A percentile compares a stretch with the other conserved stretches of the same genome.
phyloP scores from a whole-genome alignment of 768 basidiomycete genomes.

The Kwoniella sp. region DNA sequence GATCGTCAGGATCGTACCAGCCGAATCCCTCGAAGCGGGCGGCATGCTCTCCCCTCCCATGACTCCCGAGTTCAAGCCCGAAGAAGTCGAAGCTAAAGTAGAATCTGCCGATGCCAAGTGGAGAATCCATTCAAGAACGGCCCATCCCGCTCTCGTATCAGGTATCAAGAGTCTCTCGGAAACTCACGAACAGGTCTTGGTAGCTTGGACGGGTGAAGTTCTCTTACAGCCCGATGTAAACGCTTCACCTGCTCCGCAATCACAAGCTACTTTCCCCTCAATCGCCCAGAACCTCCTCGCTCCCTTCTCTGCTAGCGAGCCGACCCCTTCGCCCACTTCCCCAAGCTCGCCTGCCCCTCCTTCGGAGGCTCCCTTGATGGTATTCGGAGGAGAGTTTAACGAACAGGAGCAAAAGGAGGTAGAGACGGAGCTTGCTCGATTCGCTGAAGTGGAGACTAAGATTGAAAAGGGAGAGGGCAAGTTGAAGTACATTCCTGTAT shows the following conservation, averaged over 20 bases:
- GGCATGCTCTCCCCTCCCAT: constrained; percentile 68
- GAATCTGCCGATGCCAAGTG: constrained; percentile 60
- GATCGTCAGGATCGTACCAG: constrained; percentile 60
- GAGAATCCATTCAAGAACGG: constrained; percentile 76
- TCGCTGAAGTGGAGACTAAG: constrained; percentile 61
- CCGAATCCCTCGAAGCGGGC: constrained; percentile 31
- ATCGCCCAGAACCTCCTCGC: constrained; percentile 23
- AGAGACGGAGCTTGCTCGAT: constrained; percentile 66
- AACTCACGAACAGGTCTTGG: constrained; percentile 84
- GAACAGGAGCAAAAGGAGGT: constrained; percentile 68
- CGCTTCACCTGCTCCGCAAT: constrained; percentile 55
- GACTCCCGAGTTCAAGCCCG: constrained; percentile 68
- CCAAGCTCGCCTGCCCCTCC: constrained; percentile 19
- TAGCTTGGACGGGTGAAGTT: constrained; percentile 94
- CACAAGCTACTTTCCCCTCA: constrained; percentile 26
- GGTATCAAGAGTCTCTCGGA: constrained; percentile 82
- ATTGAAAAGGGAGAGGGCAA: constrained; percentile 57
- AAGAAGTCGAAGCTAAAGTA: constrained; percentile 58
- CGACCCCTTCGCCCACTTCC: constrained; percentile 19
- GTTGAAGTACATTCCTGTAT: constrained; percentile 82
- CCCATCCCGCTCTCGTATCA: constrained; percentile 92
- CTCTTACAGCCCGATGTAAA: constrained; percentile 58
- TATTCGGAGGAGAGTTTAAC: constrained; percentile 58
- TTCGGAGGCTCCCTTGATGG: constrained; percentile 26
- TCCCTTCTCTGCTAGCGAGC: constrained; percentile 17